Base-by-base conservation (phyloP, 2,329 filamentous ascomycete genomes). In the Pyricularia sp. region DNA sequence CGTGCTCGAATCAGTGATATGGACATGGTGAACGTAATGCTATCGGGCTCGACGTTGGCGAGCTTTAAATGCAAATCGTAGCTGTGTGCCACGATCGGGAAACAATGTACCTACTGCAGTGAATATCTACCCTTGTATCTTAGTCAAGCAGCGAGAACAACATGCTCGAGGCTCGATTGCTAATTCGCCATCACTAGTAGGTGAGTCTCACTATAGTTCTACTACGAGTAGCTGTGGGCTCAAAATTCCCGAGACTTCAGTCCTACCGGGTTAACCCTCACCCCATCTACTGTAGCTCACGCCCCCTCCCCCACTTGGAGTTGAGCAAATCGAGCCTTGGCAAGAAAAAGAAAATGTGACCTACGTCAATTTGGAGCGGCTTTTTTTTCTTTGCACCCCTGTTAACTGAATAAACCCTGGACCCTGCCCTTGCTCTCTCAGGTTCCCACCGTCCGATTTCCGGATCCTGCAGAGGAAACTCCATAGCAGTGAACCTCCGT, bases 381-480 rank as follows among this genome's bases (percentile, higher is more conserved):
- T 28, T 59, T 28, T 59, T 59, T 2, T 59, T 26, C 26, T 59
- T n/a, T 59, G 13, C 26, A 59, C 16, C 55, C 55, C 28, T 28
- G 55, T 8, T 28, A 13, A 26, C 9, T 24, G 53, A 24, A 16
- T 9, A 4, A 26, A 16, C n/a, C 53, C 53, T 28, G 55, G 26
- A 30, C 55, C 55, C 55, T 59, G 55, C 55, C 55, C 55, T 30
- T 22, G 55, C 13, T 30, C 55, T 59, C 24, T 19, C 28, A 28
- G 24, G 55, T 59, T 59, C 55, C 55, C 55, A 59, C 55, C 55
- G 55, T 59, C 55, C 55, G 55, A 59, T 59, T 59, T 59, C 55
- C 55, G 55, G 55, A 59, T 59, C 26, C 55, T 59, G 24, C 26
- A 59, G 24, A 28, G 53, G 22, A 57, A 26, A 57, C n/a, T 28